A percentile compares a stretch with the other conserved stretches of the same genome.
phyloP scores from a whole-genome alignment of 345 rosid species.

The Acer negundo region DNA sequence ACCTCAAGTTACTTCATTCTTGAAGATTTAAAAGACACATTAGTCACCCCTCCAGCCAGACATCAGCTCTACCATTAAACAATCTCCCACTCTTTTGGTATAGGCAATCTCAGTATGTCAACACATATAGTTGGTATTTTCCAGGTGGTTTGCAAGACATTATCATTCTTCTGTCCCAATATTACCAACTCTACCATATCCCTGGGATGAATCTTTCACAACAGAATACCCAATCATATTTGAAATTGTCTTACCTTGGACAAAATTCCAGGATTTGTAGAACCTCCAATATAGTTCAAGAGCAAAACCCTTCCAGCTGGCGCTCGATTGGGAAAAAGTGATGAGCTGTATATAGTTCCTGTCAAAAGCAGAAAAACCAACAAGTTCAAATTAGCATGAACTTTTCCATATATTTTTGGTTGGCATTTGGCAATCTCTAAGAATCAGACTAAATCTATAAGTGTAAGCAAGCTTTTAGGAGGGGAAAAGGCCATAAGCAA shows the following conservation, averaged over 20 bases:
- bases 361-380: slow-evolving; percentile 17
- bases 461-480: neutral
- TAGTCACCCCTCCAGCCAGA: neutral
- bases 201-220: neutral
- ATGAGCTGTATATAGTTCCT: slow-evolving; percentile 94
- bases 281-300: slow-evolving; percentile 85
- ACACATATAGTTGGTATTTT: neutral
- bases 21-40: neutral
- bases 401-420: neutral
- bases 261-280: slow-evolving; percentile 72
- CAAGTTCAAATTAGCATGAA: neutral
- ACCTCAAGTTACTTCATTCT: neutral
- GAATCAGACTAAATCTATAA: neutral
- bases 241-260: slow-evolving; percentile 57
- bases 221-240: neutral
- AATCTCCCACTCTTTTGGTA: neutral
- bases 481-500: neutral
- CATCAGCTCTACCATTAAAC: neutral
- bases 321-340: slow-evolving; percentile 91
- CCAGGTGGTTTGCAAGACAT: slow-evolving; percentile 5
- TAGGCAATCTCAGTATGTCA: slow-evolving; percentile 3
- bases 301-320: slow-evolving; percentile 79
- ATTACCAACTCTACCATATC: neutral
- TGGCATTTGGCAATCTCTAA: neutral
- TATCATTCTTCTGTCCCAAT: neutral